A percentile compares a stretch with the other conserved stretches of the same genome.
phyloP scores from a whole-genome alignment of 139 green algal genomes.

The Astrephomene gubernaculifera region DNA sequence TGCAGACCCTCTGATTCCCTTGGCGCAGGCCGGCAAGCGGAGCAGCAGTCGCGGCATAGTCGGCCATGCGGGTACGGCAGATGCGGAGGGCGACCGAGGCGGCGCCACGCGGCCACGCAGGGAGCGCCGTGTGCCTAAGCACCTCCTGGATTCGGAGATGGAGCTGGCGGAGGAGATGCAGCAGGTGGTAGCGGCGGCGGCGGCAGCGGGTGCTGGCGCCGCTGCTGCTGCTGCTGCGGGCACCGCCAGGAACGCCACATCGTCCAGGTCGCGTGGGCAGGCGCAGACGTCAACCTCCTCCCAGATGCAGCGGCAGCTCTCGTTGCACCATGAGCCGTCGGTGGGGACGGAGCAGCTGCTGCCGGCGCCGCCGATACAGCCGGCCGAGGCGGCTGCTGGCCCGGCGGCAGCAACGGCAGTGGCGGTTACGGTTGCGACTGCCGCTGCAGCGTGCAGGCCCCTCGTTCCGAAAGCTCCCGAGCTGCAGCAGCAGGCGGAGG shows the following conservation, averaged over 20 bases:
- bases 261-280: background rate
- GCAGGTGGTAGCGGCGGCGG: background rate
- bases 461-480: too few species aligned
- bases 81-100: background rate
- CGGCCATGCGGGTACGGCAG: background rate
- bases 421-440: background rate
- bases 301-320: background rate
- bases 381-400: background rate
- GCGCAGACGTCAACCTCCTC: background rate
- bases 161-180: conserved; percentile 38
- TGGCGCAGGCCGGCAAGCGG: background rate
- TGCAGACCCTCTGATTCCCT: too few species aligned
- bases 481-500: background rate
- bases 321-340: conserved; percentile 1
- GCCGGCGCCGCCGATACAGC: too few species aligned
- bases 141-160: conserved; percentile 35
- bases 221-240: background rate
- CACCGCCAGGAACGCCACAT: background rate
- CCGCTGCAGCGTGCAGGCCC: too few species aligned
- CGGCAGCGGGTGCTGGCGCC: background rate
- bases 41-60: background rate
- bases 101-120: conserved; percentile 1
- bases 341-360: background rate
- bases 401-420: background rate
- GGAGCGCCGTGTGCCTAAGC: conserved; percentile 35